A percentile compares a stretch with the other conserved stretches of the same genome.
Conservation (phyloP, 1,139 yeast species). For the Debaryomyces psychrophilus region DNA sequence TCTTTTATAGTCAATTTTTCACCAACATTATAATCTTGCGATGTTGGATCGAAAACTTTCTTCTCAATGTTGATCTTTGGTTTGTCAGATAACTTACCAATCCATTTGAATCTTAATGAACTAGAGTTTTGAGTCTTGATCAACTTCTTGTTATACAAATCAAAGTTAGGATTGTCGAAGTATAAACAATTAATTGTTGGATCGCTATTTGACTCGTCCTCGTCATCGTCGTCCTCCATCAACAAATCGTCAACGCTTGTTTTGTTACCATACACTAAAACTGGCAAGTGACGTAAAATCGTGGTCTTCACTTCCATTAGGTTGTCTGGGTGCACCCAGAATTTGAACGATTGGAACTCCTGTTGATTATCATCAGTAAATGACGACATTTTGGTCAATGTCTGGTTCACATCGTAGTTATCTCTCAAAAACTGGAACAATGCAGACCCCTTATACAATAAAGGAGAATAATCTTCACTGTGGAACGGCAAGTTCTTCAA, state of each 20-base stretch:
- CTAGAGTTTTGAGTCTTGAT: conserved; percentile 70
- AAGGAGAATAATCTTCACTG: conserved; percentile 92
- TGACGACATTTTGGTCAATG: conserved; percentile 48
- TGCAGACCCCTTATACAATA: conserved; percentile 78
- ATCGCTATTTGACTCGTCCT: conserved; percentile 49
- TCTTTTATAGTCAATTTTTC: conserved; percentile 72
- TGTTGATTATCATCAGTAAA: conserved; percentile 51
- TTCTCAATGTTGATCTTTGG: conserved; percentile 82
- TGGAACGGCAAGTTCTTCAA: conserved; percentile 88
- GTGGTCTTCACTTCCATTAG: conserved; percentile 96
- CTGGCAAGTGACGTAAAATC: conserved; percentile 90
- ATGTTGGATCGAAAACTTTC: conserved; percentile 64
- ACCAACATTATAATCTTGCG: conserved; percentile 58
- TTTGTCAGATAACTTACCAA: conserved; percentile 75
- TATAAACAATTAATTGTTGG: conserved; percentile 86
- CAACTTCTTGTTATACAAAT: conserved; percentile 82
- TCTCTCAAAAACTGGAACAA: conserved; percentile 82
- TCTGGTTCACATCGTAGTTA: conserved; percentile 50
- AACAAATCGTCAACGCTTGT: conserved; percentile 41
- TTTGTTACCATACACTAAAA: conserved; percentile 68
- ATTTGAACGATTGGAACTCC: conserved; percentile 78
- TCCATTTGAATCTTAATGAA: conserved; percentile 87
- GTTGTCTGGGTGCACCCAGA: conserved; percentile 96
- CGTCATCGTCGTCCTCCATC: conserved; percentile 35
- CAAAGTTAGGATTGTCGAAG: conserved; percentile 83